These are phyloP conservation scores for Sclerotinia glacialis DNA, from an alignment of 2,329 filamentous ascomycete genomes.

Conservation along the genomic window DNA sequence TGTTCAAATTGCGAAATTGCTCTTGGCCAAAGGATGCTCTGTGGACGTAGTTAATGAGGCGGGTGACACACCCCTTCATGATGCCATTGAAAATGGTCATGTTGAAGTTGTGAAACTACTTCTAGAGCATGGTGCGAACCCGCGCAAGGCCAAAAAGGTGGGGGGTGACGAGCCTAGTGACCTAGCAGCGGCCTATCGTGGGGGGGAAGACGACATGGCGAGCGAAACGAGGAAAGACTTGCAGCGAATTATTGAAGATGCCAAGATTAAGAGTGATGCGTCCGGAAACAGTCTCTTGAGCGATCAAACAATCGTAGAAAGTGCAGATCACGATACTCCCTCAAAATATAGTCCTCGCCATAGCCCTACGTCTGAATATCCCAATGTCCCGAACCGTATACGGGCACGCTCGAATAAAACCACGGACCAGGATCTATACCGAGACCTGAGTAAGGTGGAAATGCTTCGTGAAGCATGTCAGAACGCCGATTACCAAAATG, in stretches of 20 bases:
- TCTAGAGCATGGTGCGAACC: conserved; percentile 84
- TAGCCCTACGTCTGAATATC: conserved; percentile 47
- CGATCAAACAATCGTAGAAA: conserved; percentile 42
- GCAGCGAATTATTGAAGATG: conserved; percentile 63
- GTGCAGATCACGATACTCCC: conserved; percentile 48
- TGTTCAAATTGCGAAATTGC: conserved; percentile 79
- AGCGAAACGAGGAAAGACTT: conserved; percentile 56
- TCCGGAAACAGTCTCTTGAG: conserved; percentile 58
- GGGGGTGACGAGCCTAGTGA: conserved; percentile 90
- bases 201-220: conserved; percentile 48
- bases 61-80: conserved; percentile 89
- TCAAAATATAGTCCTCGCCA: conserved; percentile 57
- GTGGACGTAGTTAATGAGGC: conserved; percentile 76
- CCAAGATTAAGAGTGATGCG: conserved; percentile 52
- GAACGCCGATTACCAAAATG: conserved; percentile 60
- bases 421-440: conserved; percentile 61
- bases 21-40: conserved; percentile 81
- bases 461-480: conserved; percentile 56
- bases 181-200: conserved; percentile 69
- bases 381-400: conserved; percentile 43
- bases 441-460: conserved; percentile 54
- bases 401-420: conserved; percentile 57
- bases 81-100: conserved; percentile 95
- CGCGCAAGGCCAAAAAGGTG: conserved; percentile 77
- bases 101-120: conserved; percentile 82